These are phyloP conservation scores for Fusarium papillatum DNA, from an alignment of 2,329 filamentous ascomycete species.

Conservation along the genomic window DNA sequence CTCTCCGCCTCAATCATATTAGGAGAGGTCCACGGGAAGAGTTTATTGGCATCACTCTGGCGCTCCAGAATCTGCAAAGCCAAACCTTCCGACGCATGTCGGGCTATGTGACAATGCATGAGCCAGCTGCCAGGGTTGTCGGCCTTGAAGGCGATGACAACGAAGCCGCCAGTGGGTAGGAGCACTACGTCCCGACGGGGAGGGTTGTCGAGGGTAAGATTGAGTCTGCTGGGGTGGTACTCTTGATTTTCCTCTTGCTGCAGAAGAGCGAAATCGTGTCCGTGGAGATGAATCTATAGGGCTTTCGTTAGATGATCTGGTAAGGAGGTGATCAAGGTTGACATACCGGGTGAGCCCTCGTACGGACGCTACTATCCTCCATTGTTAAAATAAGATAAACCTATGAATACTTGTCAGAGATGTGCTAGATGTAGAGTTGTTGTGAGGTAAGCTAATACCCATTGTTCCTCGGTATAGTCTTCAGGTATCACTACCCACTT, in stretches of 20 bases:
- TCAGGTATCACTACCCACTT: slow-evolving; percentile 39
- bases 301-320: not conserved
- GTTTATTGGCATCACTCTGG: slow-evolving; percentile 18
- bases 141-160: slow-evolving; percentile 61
- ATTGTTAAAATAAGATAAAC: slow-evolving; percentile 35
- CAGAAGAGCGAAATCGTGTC: slow-evolving; percentile 39
- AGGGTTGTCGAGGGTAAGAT: slow-evolving; percentile 54
- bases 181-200: slow-evolving; percentile 65
- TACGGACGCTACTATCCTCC: slow-evolving; percentile 1
- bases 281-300: slow-evolving; percentile 39
- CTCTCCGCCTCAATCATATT: slow-evolving; percentile 23
- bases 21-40: slow-evolving; percentile 1
- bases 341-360: slow-evolving; percentile 35
- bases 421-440: not conserved
- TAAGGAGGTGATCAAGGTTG: not conserved
- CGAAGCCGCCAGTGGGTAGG: slow-evolving; percentile 55
- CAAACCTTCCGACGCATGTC: slow-evolving; percentile 55
- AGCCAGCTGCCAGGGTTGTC: slow-evolving; percentile 63
- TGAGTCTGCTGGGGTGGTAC: slow-evolving; percentile 20
- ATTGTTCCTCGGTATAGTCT: slow-evolving; percentile 34
- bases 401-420: not conserved
- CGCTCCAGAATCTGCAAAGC: slow-evolving; percentile 40
- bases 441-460: slow-evolving; percentile 1
- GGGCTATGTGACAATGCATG: slow-evolving; percentile 63
- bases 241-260: slow-evolving; percentile 24